Evolutionary conservation across 441 rosid species (phyloP), one percentile per base, ranked within the genome.

Genomic region (Aleurites moluccanus): DNA sequence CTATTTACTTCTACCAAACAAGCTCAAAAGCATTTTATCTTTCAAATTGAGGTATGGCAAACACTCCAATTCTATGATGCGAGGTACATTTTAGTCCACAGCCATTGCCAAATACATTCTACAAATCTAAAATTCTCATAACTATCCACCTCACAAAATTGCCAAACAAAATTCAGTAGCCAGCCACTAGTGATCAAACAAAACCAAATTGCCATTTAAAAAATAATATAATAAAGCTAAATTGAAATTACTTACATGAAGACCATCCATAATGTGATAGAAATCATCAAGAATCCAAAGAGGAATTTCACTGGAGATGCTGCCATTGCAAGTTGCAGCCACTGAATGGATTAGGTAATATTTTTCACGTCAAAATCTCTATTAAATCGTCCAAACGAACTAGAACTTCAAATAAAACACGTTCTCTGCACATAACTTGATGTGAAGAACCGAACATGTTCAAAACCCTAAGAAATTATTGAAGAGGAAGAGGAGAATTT

Each of bases 251-350:
- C 98, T 84, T 86, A 96, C 99, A 93, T 86, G 90, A 96, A 91
- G 78, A 92, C 81, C 84, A 93, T 74, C 98, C 98, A 96, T 74
- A 96, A 82, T 79, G 88, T 77, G 83, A 96, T 82, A 80, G 92
- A 96, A 79, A 85, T 82, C 67, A 89, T 77, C 70, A 96, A 82
- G 88, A 96, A 96, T 20, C 97, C 97, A 67, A 92, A 87, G 83
- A 96, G 91, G 86, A 96, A 89, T 78, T 89, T 92, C 64, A 89
- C 99, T n/a, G 96, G 97, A 60, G 98, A 93, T 82, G 89, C 92
- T 62, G 89, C 90, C 98, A 93, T 93, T 78, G 68, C 72, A 56
- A 52, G 74, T 53, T 10, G 77, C 47, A 9, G 10, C 16, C 13
- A 4, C 33, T 1, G 6, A 27, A 10, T 45, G 56, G 70, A 50